These are phyloP conservation scores for Eutrema salsugineum DNA, from an alignment of 441 rosid genomes.

Conservation along the genomic window DNA sequence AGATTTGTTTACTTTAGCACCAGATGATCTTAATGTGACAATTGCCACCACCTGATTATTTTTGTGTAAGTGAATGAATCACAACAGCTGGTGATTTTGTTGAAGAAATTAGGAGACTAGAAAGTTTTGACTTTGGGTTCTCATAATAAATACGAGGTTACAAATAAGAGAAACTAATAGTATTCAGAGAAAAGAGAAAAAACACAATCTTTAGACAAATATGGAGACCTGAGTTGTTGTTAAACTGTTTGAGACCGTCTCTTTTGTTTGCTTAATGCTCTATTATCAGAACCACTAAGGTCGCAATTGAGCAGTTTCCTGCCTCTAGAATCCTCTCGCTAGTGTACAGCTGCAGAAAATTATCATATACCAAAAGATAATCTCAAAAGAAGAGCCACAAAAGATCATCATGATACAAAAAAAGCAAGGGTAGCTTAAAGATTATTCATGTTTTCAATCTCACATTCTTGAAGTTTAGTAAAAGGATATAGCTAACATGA, in stretches of 20 bases:
- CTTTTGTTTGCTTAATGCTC: background rate
- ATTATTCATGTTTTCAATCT: background rate
- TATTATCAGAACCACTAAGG: background rate
- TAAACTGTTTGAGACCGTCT: background rate
- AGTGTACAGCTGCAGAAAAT: conserved; percentile 6
- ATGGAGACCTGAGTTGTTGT: conserved; percentile 13
- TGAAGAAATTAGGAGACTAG: background rate
- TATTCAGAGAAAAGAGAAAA: no score
- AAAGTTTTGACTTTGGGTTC: background rate
- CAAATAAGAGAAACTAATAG: conserved; percentile 3
- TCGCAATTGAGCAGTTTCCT: background rate
- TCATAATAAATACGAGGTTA: background rate
- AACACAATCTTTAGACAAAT: background rate
- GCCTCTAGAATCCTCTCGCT: background rate
- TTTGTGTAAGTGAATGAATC: background rate
- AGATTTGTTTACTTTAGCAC: background rate
- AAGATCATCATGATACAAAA: no score
- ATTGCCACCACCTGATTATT: background rate
- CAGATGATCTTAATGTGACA: background rate
- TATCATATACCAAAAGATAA: background rate
- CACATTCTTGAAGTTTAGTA: background rate
- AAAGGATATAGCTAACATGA: background rate
- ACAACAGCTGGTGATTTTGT: background rate
- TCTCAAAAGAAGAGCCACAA: background rate
- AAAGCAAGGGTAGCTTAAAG: background rate